Evolutionary conservation across 345 rosid species (phyloP).

Genomic region (Erodium maritimum): DNA sequence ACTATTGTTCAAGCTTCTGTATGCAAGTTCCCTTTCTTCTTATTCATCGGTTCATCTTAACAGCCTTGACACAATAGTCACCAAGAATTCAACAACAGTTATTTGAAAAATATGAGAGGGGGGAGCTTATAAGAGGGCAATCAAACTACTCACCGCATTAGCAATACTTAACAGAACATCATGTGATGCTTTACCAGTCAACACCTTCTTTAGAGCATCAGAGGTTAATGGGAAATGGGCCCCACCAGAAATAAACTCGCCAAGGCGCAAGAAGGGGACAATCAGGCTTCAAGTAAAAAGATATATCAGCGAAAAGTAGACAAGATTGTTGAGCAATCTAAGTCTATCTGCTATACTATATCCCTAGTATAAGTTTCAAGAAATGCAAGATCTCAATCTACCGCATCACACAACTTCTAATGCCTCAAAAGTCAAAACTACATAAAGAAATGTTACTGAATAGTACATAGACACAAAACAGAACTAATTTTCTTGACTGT

Average conservation of each 20-base stretch:
- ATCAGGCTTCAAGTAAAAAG: slow-evolving; percentile 44
- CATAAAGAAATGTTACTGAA: no score
- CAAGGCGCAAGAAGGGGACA: slow-evolving; percentile 90
- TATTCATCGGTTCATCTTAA: background rate
- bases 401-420: background rate
- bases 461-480: no score
- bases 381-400: background rate
- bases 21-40: background rate
- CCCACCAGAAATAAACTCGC: slow-evolving; percentile 65
- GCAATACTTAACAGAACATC: slow-evolving; percentile 60
- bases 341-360: background rate
- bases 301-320: slow-evolving; percentile 1
- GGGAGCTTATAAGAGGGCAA: background rate
- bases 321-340: background rate
- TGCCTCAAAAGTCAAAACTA: no score
- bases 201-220: slow-evolving; percentile 78
- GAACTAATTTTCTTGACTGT: no score
- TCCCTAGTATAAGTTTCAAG: background rate
- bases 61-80: background rate
- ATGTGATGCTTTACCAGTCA: slow-evolving; percentile 73
- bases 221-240: slow-evolving; percentile 80
- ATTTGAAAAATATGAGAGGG: background rate
- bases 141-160: slow-evolving; percentile 65
- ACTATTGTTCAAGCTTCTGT: background rate
- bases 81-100: background rate